Evolutionary conservation across 495 filamentous ascomycete species (phyloP).

Genomic region (Umbilicaria muhlenbergii): DNA sequence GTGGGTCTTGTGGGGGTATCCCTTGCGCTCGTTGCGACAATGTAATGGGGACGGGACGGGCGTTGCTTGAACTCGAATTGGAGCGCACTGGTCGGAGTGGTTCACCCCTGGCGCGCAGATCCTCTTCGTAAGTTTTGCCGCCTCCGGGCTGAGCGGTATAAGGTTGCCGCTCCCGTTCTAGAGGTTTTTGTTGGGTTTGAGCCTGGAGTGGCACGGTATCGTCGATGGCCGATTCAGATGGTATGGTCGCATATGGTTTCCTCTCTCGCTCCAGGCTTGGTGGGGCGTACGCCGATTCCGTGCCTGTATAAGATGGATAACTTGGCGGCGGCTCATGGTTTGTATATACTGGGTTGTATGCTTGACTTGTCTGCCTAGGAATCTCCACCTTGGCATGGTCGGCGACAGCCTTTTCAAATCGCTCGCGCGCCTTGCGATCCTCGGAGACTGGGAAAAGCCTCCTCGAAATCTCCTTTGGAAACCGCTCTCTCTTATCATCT

Average conservation of each 20-base stretch:
- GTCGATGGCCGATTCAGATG: constrained; percentile 26
- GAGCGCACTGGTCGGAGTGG: constrained; percentile 6
- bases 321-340: background rate
- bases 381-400: constrained; percentile 34
- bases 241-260: constrained; percentile 26
- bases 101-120: constrained; percentile 7
- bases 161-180: constrained; percentile 49
- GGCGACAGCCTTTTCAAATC: constrained; percentile 28
- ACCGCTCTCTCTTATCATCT: constrained; percentile 56
- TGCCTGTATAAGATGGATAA: background rate
- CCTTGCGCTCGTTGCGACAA: constrained; percentile 4
- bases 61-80: background rate
- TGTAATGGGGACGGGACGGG: constrained; percentile 4
- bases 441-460: constrained; percentile 46
- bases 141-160: constrained; percentile 39
- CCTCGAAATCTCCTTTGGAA: constrained; percentile 65
- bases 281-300: constrained; percentile 2
- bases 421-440: constrained; percentile 23
- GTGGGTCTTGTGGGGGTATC: constrained; percentile 10
- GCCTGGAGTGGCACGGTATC: constrained; percentile 28
- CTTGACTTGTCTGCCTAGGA: constrained; percentile 22
- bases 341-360: constrained; percentile 2
- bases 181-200: constrained; percentile 24
- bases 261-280: constrained; percentile 35
- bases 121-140: constrained; percentile 39